phyloP scores from a whole-genome alignment of 306 rosid genomes.

The Morella rubra region DNA sequence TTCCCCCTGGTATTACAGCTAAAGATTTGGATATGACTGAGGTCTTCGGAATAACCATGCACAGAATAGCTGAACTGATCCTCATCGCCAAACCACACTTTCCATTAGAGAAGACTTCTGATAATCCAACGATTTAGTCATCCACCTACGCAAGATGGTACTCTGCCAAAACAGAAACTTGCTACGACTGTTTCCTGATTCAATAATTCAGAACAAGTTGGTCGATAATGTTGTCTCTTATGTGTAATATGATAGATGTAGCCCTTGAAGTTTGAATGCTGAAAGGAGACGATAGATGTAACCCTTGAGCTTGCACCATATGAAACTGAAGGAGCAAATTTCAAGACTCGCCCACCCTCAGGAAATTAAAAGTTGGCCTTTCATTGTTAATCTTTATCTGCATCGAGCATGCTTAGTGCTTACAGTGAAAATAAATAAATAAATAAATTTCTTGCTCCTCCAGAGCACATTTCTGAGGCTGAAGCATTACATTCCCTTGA shows the following conservation, averaged over 20 bases:
- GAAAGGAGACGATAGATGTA: neutral
- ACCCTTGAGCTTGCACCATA: neutral
- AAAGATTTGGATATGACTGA: conserved; percentile 60
- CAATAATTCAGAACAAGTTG: neutral
- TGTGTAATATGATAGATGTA: too few species aligned
- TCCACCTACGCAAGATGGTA: neutral
- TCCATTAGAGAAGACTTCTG: conserved; percentile 2
- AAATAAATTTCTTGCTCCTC: neutral
- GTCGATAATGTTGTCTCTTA: too few species aligned
- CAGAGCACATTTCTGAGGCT: neutral
- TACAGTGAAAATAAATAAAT: too few species aligned
- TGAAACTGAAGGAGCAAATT: neutral
- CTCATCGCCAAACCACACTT: conserved; percentile 50
- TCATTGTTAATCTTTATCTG: neutral
- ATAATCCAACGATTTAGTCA: conserved; percentile 10
- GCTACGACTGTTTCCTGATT: neutral
- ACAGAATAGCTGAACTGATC: conserved; percentile 42
- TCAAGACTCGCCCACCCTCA: neutral
- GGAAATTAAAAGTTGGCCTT: neutral
- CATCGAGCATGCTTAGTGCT: too few species aligned
- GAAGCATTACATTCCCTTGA: neutral
- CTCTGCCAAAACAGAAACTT: neutral
- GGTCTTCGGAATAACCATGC: conserved; percentile 67
- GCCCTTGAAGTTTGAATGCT: too few species aligned
- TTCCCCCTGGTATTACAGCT: conserved; percentile 48